Percentiles rank a stretch among this genome's conserved stretches.
phyloP scores from a whole-genome alignment of 768 basidiomycete genomes.

The Lepiota subincarnata region DNA sequence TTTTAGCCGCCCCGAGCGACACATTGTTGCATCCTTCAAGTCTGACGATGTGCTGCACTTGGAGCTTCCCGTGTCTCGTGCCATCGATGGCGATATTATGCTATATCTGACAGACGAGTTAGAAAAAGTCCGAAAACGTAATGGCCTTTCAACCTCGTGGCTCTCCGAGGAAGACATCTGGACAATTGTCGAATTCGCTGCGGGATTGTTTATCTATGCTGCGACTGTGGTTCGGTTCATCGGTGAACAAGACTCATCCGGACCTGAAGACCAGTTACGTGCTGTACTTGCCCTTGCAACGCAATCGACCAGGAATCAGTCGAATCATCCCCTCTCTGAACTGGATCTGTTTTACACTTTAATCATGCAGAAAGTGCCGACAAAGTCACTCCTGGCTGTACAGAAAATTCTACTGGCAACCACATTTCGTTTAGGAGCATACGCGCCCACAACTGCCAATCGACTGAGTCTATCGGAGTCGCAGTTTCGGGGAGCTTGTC shows the following conservation, averaged over 20 bases:
- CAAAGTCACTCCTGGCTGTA: neutral
- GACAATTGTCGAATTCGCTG: neutral
- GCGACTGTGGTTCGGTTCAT: neutral
- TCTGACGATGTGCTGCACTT: neutral
- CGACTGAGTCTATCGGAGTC: neutral
- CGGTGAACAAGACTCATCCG: neutral
- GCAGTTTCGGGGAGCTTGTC: neutral
- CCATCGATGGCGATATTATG: neutral
- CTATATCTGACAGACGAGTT: conserved; percentile 1
- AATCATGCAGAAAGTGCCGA: neutral
- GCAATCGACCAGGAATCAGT: neutral
- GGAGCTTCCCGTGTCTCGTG: neutral
- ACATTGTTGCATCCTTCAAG: neutral
- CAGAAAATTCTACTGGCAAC: neutral
- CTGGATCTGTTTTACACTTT: neutral
- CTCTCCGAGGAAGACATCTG: neutral
- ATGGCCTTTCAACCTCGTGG: neutral
- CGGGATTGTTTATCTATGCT: conserved; percentile 1
- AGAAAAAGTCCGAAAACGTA: neutral
- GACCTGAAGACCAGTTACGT: conserved; percentile 3
- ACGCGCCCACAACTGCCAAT: neutral
- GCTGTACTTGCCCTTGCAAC: neutral
- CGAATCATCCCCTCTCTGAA: neutral
- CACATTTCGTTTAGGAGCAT: neutral
- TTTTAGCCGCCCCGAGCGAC: neutral